Evolutionary conservation across 202 grass and related monocot species (phyloP), one percentile per base, ranked within the genome.

Genomic region (Setaria viridis): DNA sequence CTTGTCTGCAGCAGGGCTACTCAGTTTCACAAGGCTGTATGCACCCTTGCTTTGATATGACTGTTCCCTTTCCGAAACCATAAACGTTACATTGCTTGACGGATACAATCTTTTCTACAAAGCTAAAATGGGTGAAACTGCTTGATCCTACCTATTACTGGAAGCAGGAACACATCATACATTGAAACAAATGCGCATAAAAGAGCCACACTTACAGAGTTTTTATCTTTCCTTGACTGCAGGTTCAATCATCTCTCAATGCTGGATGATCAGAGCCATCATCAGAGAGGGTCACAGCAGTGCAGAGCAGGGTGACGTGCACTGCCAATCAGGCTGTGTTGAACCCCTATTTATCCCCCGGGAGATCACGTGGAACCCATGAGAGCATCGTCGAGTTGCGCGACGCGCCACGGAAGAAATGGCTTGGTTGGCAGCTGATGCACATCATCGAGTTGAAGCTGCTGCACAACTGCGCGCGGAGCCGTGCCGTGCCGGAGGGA

Each of bases 321-420:
- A 42, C 13, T 43, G 54, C 12, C 71, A 67, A 66, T 70, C 29
- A 50, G 79, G 34, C 62, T 21, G 11, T 39, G 11, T 39, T 39
- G 57, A 42, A 39, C 8, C 35, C 42, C 73, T 74, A 80, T 89
- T 77, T 85, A 81, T 89, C 29, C 1, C 54, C 7, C 29, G 35
- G 62, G 77, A n/a, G 64, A 58, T 89, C 88, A 89, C 72, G 70
- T 63, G 45, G 53, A 89, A 89, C 6, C 66, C 64, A 89, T 89
- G 88, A 82, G 8, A 6, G 5, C 17, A 30, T 6, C 14, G 37
- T 71, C 9, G 6, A 20, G 53, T 72, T 72, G 76, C 9, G 13
- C 41, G 1, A 48, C 4, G 16, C 0, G 7, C 19, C 63, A 53
- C 11, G 63, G 35, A 70, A 11, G 35, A 70, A 11, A 21, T 14